phyloP scores from a whole-genome alignment of 2,329 filamentous ascomycete genomes.

The Fonsecaea pugnacius region DNA sequence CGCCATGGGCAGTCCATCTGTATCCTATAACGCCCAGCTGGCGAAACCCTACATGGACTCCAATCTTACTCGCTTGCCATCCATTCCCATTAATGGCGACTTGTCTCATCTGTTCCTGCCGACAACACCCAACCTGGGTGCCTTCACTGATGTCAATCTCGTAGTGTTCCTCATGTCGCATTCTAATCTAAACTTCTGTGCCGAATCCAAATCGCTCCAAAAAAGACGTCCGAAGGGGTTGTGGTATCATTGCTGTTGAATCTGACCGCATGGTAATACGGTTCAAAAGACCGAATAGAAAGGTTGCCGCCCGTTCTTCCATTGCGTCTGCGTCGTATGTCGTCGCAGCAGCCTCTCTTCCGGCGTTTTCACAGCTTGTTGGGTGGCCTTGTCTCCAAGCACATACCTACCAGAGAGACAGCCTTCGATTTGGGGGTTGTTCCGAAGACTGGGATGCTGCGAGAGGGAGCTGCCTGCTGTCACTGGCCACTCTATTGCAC shows the following conservation, averaged over 20 bases:
- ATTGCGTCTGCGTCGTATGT: background rate
- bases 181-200: constrained; percentile 16
- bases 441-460: background rate
- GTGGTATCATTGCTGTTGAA: constrained; percentile 20
- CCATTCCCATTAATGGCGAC: background rate
- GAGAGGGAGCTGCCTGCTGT: background rate
- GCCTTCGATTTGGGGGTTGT: background rate
- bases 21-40: constrained; percentile 3
- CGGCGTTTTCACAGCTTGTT: background rate
- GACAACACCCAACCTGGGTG: background rate
- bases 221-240: constrained; percentile 3
- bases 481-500: constrained; percentile 55
- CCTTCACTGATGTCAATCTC: constrained; percentile 3
- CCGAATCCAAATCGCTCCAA: constrained; percentile 17
- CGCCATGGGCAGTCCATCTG: background rate
- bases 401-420: background rate
- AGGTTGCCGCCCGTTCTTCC: background rate
- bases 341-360: background rate
- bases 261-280: background rate
- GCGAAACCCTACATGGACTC: background rate
- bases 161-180: background rate
- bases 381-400: background rate
- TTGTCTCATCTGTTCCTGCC: background rate
- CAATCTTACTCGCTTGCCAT: background rate
- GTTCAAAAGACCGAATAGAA: constrained; percentile 7